phyloP scores from a whole-genome alignment of 2,329 filamentous ascomycete genomes.

The Paecilomyces formosus region DNA sequence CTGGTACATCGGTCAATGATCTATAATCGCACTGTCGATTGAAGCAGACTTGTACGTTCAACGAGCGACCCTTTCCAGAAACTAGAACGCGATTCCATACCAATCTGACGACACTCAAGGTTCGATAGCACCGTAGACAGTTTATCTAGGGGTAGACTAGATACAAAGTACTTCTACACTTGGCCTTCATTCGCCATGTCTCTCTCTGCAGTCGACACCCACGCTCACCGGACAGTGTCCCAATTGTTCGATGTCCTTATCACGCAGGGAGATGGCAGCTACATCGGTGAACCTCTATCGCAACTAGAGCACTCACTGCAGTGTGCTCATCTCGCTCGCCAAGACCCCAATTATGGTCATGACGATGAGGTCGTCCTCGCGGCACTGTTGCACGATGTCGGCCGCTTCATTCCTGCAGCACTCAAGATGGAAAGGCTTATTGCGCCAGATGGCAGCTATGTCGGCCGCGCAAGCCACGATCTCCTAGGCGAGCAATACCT shows the following conservation, averaged over 20 bases:
- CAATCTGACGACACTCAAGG: no score
- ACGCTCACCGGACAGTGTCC: slow-evolving; percentile 12
- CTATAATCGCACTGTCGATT: no score
- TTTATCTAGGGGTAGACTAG: not conserved
- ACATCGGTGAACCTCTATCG: slow-evolving; percentile 21
- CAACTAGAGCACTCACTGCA: slow-evolving; percentile 24
- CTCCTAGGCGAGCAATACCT: slow-evolving; percentile 22
- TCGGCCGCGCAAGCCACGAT: slow-evolving; percentile 20
- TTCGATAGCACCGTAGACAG: not conserved
- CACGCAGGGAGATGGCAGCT: slow-evolving; percentile 20
- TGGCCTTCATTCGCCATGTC: not conserved
- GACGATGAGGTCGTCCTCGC: slow-evolving; percentile 21
- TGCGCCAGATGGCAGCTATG: slow-evolving; percentile 15
- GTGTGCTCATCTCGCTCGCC: slow-evolving; percentile 16
- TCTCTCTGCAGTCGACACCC: slow-evolving; percentile 11
- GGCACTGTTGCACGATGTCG: slow-evolving; percentile 22
- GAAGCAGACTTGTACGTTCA: no score
- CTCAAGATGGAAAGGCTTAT: slow-evolving; percentile 18
- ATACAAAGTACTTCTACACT: not conserved
- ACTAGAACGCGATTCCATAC: no score
- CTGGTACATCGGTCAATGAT: no score
- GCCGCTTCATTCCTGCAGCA: slow-evolving; percentile 22
- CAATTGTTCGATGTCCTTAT: slow-evolving; percentile 18
- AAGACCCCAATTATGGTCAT: slow-evolving; percentile 10
- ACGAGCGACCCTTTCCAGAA: no score